Evolutionary conservation across 129 eudicot genomes (phyloP), one percentile per base, ranked within the genome.

Genomic region (Escallonia rubra): DNA sequence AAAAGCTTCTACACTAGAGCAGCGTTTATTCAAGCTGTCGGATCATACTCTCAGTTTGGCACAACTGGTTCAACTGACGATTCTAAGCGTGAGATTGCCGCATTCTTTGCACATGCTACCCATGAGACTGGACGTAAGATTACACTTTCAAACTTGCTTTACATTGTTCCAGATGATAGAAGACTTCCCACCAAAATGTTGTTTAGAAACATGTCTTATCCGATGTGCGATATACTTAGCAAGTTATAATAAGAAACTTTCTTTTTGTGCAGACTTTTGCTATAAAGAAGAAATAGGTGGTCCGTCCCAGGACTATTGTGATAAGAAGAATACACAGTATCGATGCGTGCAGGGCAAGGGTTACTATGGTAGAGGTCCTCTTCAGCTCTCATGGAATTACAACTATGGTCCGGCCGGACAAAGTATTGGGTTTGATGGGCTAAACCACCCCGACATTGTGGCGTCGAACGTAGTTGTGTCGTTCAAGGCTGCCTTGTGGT

Each of bases 61-160:
- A 41, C 10, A 3, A 67, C 68, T 59, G 86, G 86, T 41, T 76
- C 86, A 7, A 64, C 34, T 12, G 79, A 77, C 14, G 86, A 73
- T 73, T 77, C 77, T 3, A 77, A 41, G 43, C 72, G 86, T 6
- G 86, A 81, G 71, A 77, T 77, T 47, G 86, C 86, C 0, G 86
- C 86, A 10, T 77, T 77, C 68, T 81, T 81, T 41, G 86, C 82
- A 14, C 86, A 81, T 49, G 82, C 60, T 6, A 77, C 82, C 3
- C 86, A 81, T 69, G 86, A 81, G 72, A 81, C 86, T 41, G 82
- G 77, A 73, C 79, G 86, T 81, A 77, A 52, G 71, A 23, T 23
- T 23, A 23, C 34, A 23, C 0, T 0, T 23, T 23, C 34, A 23
- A 23, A 1, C 34, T 1, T 23, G 34, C 34, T 23, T 23, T 23